Evolutionary conservation across 441 rosid genomes (phyloP).

Genomic region (Populus hybrid): DNA sequence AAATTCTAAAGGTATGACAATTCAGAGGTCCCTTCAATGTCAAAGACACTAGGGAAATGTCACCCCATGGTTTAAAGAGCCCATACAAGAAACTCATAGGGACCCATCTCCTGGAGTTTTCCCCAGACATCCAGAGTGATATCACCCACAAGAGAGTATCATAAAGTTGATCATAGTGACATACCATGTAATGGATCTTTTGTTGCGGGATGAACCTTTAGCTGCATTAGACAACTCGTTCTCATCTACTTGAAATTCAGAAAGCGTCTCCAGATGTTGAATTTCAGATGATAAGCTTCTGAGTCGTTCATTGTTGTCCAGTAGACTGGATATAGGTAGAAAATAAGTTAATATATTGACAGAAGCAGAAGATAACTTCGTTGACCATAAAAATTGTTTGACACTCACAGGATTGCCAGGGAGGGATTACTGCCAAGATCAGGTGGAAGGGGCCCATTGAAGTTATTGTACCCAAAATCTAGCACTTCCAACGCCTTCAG

Average conservation of each 20-base stretch:
- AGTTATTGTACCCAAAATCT: conserved; percentile 84
- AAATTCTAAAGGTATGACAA: not conserved
- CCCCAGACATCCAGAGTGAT: not conserved
- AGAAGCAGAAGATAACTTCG: not conserved
- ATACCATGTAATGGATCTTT: conserved; percentile 29
- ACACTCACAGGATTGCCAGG: conserved; percentile 47
- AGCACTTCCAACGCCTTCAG: conserved; percentile 61
- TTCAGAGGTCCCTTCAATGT: not conserved
- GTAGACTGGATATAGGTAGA: conserved; percentile 29
- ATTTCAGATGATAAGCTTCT: conserved; percentile 37
- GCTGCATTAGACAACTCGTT: conserved; percentile 28
- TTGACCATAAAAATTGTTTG: not conserved
- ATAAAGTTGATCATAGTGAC: conserved; percentile 22
- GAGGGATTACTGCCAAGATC: conserved; percentile 39
- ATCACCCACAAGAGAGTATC: not conserved
- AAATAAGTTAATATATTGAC: conserved; percentile 7
- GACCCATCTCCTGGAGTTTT: not conserved
- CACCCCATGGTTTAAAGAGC: not conserved
- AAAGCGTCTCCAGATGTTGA: conserved; percentile 33
- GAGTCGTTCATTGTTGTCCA: conserved; percentile 51
- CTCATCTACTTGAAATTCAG: conserved; percentile 44
- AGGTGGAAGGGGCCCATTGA: conserved; percentile 54
- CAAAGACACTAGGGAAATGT: not conserved
- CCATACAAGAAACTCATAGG: not conserved
- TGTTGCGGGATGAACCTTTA: conserved; percentile 21